phyloP scores from a whole-genome alignment of 495 filamentous ascomycete species.

The Aspergillus ellipticus region DNA sequence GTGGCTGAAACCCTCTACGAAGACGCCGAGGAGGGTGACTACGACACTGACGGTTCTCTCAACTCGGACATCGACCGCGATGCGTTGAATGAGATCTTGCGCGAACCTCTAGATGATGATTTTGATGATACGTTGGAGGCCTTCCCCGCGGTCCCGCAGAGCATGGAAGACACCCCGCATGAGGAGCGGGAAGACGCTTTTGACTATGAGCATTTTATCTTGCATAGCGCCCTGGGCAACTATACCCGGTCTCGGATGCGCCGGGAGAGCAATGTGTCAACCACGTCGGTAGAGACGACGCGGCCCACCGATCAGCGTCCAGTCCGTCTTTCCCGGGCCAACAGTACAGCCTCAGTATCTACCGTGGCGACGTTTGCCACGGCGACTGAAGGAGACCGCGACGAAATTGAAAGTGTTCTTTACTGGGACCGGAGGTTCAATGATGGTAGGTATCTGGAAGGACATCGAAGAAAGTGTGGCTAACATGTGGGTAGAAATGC shows the following conservation, averaged over 20 bases:
- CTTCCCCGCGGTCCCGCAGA: conserved; percentile 20
- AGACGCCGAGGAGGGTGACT: conserved; percentile 51
- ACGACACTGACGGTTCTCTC: conserved; percentile 20
- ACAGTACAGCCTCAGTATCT: conserved; percentile 66
- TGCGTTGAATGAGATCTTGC: conserved; percentile 39
- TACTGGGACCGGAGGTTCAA: conserved; percentile 44
- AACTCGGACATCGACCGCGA: conserved; percentile 54
- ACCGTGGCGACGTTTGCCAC: conserved; percentile 82
- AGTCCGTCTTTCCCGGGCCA: conserved; percentile 37
- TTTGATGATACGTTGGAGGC: conserved; percentile 25
- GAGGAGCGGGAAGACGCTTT: conserved; percentile 97
- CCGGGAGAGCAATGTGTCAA: conserved; percentile 57
- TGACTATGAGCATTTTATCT: conserved; percentile 93
- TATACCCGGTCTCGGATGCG: conserved; percentile 48
- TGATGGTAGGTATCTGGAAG: conserved; percentile 25
- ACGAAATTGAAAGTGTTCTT: conserved; percentile 37
- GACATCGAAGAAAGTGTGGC: background rate
- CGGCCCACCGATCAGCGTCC: conserved; percentile 25
- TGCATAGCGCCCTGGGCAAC: conserved; percentile 84
- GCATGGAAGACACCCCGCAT: conserved; percentile 52
- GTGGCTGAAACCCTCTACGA: conserved; percentile 54
- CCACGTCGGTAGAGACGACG: conserved; percentile 74
- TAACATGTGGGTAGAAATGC: conserved; percentile 25
- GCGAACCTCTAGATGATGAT: conserved; percentile 41
- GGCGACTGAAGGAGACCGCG: conserved; percentile 61